Conservation (phyloP, 2,329 filamentous ascomycete genomes). For the Hypoxylon sp. region DNA sequence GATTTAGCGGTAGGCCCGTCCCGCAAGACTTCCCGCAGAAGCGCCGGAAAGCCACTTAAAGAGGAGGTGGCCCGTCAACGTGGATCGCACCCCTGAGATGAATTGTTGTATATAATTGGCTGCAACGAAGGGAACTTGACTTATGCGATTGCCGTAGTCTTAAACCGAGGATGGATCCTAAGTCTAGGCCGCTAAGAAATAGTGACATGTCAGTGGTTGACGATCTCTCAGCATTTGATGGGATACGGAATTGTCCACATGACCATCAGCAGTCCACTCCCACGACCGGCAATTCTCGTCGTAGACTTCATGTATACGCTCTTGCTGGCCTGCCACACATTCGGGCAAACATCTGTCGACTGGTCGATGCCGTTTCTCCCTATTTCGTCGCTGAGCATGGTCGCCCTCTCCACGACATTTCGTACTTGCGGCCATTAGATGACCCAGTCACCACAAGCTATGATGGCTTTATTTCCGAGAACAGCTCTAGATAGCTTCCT, state of each 20-base stretch:
- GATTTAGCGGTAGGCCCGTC: background rate
- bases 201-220: conserved; percentile 9
- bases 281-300: background rate
- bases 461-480: background rate
- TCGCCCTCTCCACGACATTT: background rate
- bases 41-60: conserved; percentile 5
- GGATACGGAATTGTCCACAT: background rate
- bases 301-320: conserved; percentile 1
- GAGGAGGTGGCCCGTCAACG: background rate
- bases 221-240: background rate
- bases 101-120: background rate
- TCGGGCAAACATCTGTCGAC: conserved; percentile 9
- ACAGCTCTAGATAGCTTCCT: conserved; percentile 4
- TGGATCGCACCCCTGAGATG: conserved; percentile 1
- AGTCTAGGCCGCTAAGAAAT: background rate
- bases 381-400: conserved; percentile 1
- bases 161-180: conserved; percentile 1
- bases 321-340: conserved; percentile 9
- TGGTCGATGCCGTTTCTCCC: background rate
- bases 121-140: background rate
- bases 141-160: conserved; percentile 13
- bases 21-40: conserved; percentile 9
- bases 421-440: background rate
- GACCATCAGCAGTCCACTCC: conserved; percentile 2
- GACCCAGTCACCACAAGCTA: background rate